phyloP scores from a whole-genome alignment of 2,329 filamentous ascomycete species.

The Tolypocladium capitatum region DNA sequence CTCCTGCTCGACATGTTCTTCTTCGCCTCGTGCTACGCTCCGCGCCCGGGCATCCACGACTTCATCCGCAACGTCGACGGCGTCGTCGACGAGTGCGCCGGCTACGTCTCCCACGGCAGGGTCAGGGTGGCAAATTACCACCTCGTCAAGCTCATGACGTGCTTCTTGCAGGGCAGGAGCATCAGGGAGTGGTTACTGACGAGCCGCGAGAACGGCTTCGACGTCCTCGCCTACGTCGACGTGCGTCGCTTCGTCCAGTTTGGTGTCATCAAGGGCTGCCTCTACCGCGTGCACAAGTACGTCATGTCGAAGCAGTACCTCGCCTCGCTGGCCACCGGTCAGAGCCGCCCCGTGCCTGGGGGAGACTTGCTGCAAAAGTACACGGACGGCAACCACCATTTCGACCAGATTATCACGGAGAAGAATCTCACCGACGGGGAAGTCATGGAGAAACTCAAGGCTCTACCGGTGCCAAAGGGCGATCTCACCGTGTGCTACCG shows the following conservation, averaged over 20 bases:
- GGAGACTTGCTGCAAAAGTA: conserved; percentile 50
- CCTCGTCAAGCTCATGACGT: conserved; percentile 73
- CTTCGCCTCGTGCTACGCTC: conserved; percentile 82
- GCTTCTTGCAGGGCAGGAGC: conserved; percentile 70
- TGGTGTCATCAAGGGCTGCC: conserved; percentile 84
- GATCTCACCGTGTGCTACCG: conserved; percentile 43
- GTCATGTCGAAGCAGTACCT: conserved; percentile 57
- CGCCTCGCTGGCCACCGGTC: conserved; percentile 39
- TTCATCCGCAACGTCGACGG: conserved; percentile 63
- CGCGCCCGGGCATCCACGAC: conserved; percentile 60
- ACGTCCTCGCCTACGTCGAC: conserved; percentile 65
- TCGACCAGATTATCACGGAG: conserved; percentile 75
- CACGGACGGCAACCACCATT: conserved; percentile 60
- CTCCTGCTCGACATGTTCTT: conserved; percentile 90
- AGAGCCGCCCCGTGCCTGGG: conserved; percentile 25
- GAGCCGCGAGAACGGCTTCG: conserved; percentile 52
- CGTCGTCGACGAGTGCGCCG: conserved; percentile 75
- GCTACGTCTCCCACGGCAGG: conserved; percentile 55
- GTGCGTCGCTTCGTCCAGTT: conserved; percentile 88
- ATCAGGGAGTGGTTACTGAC: conserved; percentile 76
- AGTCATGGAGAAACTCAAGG: conserved; percentile 55
- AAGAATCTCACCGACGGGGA: conserved; percentile 56
- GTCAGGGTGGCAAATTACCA: conserved; percentile 41
- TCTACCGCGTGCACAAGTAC: conserved; percentile 90
- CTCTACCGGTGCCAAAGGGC: conserved; percentile 35